These are phyloP conservation scores for Hymenoscyphus infarciens DNA, from an alignment of 2,329 filamentous ascomycete genomes.

Conservation along the genomic window DNA sequence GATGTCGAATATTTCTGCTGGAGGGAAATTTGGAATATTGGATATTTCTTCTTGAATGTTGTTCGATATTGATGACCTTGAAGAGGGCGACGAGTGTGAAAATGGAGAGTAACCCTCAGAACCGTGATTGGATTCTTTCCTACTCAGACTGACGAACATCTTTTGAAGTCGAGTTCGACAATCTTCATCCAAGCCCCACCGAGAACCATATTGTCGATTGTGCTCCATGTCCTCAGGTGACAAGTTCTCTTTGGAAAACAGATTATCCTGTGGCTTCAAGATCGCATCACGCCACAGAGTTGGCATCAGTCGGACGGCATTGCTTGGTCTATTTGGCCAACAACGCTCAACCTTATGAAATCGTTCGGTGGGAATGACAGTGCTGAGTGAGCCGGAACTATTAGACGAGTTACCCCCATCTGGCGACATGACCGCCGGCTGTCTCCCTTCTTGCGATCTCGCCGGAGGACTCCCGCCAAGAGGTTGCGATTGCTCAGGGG, in stretches of 20 bases:
- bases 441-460: constrained; percentile 6
- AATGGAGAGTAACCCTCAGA: constrained; percentile 23
- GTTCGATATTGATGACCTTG: constrained; percentile 25
- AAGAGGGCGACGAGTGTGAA: constrained; percentile 29
- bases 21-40: constrained; percentile 41
- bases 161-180: constrained; percentile 40
- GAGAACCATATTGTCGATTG: constrained; percentile 33
- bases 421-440: constrained; percentile 14
- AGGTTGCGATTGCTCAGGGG: constrained; percentile 14
- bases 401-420: constrained; percentile 18
- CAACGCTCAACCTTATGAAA: constrained; percentile 41
- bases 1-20: constrained; percentile 51
- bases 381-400: constrained; percentile 21
- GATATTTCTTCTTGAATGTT: constrained; percentile 26
- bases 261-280: constrained; percentile 37
- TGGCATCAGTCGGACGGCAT: constrained; percentile 40
- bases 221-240: constrained; percentile 25
- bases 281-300: constrained; percentile 41
- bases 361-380: constrained; percentile 38
- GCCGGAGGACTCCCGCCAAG: constrained; percentile 13
- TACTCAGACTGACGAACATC: constrained; percentile 34
- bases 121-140: constrained; percentile 17
- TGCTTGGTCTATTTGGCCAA: constrained; percentile 40
- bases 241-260: constrained; percentile 36
- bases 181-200: constrained; percentile 40